phyloP scores from a whole-genome alignment of 306 rosid species.

The Lotus japonicus region DNA sequence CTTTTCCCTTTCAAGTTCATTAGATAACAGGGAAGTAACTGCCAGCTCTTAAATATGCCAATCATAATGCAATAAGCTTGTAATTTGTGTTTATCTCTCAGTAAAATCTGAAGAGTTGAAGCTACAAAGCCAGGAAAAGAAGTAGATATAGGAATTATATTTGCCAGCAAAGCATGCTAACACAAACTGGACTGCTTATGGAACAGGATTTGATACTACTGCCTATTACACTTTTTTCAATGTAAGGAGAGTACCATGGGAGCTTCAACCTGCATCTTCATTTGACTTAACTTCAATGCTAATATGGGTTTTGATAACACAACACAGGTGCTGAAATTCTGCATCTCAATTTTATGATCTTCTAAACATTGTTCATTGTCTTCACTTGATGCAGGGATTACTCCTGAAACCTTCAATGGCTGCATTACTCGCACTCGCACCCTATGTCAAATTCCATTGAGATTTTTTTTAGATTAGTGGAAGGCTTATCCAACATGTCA shows the following conservation, averaged over 20 bases:
- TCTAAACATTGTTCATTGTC: not conserved
- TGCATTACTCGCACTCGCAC: slow-evolving; percentile 52
- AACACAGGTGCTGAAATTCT: slow-evolving; percentile 28
- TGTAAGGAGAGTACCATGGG: slow-evolving; percentile 31
- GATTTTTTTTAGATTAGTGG: not conserved
- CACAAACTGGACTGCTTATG: not conserved
- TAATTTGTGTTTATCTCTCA: not conserved
- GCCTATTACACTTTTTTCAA: not conserved
- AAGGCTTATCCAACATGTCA: not conserved
- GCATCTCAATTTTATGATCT: slow-evolving; percentile 11
- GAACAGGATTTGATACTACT: not conserved
- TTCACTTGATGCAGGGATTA: not conserved
- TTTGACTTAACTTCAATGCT: slow-evolving; percentile 52
- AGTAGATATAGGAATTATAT: not conserved
- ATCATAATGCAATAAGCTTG: not conserved
- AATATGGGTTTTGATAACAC: slow-evolving; percentile 57
- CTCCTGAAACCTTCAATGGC: slow-evolving; percentile 38
- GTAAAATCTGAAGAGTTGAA: not conserved
- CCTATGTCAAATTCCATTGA: slow-evolving; percentile 27
- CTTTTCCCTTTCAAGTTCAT: not conserved
- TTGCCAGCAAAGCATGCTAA: not conserved
- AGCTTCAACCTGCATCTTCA: slow-evolving; percentile 61
- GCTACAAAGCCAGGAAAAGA: not conserved
- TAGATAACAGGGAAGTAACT: not conserved
- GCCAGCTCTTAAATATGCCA: not conserved